phyloP scores from a whole-genome alignment of 1,284 basidiomycete genomes.

The Naganishia cerealis region DNA sequence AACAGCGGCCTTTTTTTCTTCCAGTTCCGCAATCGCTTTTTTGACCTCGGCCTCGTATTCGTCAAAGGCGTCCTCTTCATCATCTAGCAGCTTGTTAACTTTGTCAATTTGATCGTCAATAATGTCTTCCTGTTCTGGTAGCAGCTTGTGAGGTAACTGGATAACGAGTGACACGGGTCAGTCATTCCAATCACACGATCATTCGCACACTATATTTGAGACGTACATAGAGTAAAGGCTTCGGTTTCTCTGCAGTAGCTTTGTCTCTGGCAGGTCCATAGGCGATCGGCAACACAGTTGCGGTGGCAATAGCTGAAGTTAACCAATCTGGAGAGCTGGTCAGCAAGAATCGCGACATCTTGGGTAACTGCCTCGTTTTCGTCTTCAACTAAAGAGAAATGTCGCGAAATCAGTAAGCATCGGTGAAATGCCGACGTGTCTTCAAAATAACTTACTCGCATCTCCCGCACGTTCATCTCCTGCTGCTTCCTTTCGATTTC shows the following conservation, averaged over 20 bases:
- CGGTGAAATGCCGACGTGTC: neutral
- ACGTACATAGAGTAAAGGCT: conserved; percentile 50
- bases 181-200: neutral
- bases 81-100: conserved; percentile 41
- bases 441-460: conserved; percentile 42
- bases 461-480: conserved; percentile 46
- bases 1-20: conserved; percentile 29
- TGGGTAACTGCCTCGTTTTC: conserved; percentile 43
- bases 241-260: conserved; percentile 38
- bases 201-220: too few species aligned
- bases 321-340: conserved; percentile 40
- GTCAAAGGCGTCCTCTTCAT: conserved; percentile 41
- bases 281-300: conserved; percentile 40
- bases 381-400: conserved; percentile 41
- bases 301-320: conserved; percentile 35
- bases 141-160: conserved; percentile 49
- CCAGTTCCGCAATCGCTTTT: conserved; percentile 36
- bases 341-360: conserved; percentile 45
- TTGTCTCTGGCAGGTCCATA: conserved; percentile 42
- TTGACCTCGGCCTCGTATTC: conserved; percentile 31
- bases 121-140: conserved; percentile 46
- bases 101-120: conserved; percentile 42
- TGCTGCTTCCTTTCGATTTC: conserved; percentile 46
- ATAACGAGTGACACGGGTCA: neutral
- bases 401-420: conserved; percentile 22